Percentiles rank a stretch among this genome's conserved stretches.
Conservation (phyloP, 257 asterid species). For the Solanum gracilifrons region DNA sequence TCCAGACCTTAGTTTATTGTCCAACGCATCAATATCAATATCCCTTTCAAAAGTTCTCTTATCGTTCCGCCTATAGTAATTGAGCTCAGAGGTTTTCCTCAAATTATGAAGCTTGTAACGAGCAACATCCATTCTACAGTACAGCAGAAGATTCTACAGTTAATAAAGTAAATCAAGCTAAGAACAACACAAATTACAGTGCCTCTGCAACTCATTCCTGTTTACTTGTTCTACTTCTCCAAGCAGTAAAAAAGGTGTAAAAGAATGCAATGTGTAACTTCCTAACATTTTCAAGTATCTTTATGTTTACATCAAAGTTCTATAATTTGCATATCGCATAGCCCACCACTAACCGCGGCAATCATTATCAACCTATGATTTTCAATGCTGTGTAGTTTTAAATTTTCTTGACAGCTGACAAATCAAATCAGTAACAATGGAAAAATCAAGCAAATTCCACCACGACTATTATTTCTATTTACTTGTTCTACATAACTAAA, state of each 20-base stretch:
- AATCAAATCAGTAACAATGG: background rate
- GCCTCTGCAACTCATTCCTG: background rate
- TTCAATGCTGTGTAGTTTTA: background rate
- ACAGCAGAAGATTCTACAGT: background rate
- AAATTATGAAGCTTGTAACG: constrained; percentile 67
- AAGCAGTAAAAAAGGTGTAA: background rate
- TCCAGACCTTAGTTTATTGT: constrained; percentile 54
- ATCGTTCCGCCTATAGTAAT: constrained; percentile 17
- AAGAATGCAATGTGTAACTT: background rate
- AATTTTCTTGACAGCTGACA: background rate
- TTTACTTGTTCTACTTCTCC: background rate
- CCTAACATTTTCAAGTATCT: background rate
- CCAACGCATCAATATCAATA: constrained; percentile 59
- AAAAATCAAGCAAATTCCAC: background rate
- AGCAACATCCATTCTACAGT: constrained; percentile 92
- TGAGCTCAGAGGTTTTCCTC: constrained; percentile 27
- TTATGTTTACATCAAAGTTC: background rate
- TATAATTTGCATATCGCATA: background rate
- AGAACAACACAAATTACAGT: background rate
- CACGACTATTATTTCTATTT: background rate
- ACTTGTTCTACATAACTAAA: background rate
- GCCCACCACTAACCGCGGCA: background rate
- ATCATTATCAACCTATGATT: background rate
- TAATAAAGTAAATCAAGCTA: background rate
- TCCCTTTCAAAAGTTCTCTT: constrained; percentile 41